Base-by-base conservation (phyloP, 169 alveolate species). In the Plasmodium relictum region DNA sequence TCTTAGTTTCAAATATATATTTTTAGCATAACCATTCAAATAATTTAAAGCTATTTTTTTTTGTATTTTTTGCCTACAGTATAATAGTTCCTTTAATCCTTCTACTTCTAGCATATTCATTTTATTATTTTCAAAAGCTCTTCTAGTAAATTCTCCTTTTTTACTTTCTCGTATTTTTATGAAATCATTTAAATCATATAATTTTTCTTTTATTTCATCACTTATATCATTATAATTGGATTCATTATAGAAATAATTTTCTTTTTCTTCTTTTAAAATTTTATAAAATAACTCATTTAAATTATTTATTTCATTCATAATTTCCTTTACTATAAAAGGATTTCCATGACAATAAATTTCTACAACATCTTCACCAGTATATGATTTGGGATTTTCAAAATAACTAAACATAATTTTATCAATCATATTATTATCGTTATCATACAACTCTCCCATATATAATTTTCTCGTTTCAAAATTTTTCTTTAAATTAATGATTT, bases 301-400 rank as follows among this genome's bases (percentile, higher is more conserved):
- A 26, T 62, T 22, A 0, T 74, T 70, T 1, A 74, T 74, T 10
- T 41, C 88, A 1, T 16, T 50, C 88, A 94, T 89, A 22, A 94
- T 86, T 68, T 92, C 94, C 9, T 80, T 58, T 6, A 94, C 86
- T 24, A 94, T 76, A 14, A 92, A 89, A 14, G 83, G 88, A 74
- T 93, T 92, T 6, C 96, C 96, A 78, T 94, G 96, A 14, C 95
- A 92, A 44, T 94, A 94, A 6, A 94, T 76, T 44, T 94, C 96
- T n/a, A 94, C 94, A 0, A 92, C 93, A n/a, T 94, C 96, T 24
- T 94, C 96, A n/a, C 96, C 96, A 89, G 96, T 94, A 50, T 66
- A 94, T 8, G 96, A 94, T 22, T 92, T 89, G 20, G 96, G 96
- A 12, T 58, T 26, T n/a, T 74, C 62, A 62, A 74, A 74, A 45